Conservation (phyloP, 768 basidiomycete genomes). For the Royoungia palumana region DNA sequence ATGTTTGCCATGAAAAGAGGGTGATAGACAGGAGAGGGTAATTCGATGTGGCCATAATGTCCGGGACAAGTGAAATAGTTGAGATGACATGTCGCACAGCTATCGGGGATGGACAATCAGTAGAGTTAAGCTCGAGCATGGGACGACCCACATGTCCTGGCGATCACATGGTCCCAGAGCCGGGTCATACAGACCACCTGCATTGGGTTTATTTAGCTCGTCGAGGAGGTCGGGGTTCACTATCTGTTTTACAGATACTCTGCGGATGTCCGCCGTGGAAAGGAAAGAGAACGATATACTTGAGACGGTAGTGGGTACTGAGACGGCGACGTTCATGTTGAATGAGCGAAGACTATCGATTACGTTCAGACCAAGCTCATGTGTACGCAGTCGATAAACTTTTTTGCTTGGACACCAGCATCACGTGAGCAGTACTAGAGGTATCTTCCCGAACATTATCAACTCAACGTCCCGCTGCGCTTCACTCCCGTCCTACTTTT, state of each 20-base stretch:
- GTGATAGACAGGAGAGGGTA: slow-evolving; percentile 93
- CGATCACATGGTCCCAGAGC: slow-evolving; percentile 87
- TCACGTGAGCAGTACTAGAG: slow-evolving; percentile 13
- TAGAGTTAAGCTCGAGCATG: background rate
- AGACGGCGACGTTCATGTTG: slow-evolving; percentile 85
- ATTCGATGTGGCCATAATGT: slow-evolving; percentile 96
- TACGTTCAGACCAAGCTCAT: slow-evolving; percentile 5
- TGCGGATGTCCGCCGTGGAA: slow-evolving; percentile 78
- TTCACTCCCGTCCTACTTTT: slow-evolving; percentile 48
- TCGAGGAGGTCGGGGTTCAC: slow-evolving; percentile 91
- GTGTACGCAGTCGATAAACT: slow-evolving; percentile 4
- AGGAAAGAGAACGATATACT: slow-evolving; percentile 94
- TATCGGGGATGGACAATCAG: slow-evolving; percentile 34
- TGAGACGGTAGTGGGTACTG: slow-evolving; percentile 79
- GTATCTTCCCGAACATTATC: background rate
- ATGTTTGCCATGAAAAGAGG: slow-evolving; percentile 93
- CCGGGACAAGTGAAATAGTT: slow-evolving; percentile 95
- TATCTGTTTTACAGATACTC: slow-evolving; percentile 97
- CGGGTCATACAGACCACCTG: slow-evolving; percentile 92
- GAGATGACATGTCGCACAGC: slow-evolving; percentile 90
- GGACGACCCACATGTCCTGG: slow-evolving; percentile 77
- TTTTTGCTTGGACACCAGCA: slow-evolving; percentile 7
- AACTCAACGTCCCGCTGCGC: slow-evolving; percentile 48
- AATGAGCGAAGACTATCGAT: background rate
- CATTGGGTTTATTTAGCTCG: slow-evolving; percentile 88